Conservation (phyloP, 2,329 filamentous ascomycete genomes). For the Pezicula rhizophila region DNA sequence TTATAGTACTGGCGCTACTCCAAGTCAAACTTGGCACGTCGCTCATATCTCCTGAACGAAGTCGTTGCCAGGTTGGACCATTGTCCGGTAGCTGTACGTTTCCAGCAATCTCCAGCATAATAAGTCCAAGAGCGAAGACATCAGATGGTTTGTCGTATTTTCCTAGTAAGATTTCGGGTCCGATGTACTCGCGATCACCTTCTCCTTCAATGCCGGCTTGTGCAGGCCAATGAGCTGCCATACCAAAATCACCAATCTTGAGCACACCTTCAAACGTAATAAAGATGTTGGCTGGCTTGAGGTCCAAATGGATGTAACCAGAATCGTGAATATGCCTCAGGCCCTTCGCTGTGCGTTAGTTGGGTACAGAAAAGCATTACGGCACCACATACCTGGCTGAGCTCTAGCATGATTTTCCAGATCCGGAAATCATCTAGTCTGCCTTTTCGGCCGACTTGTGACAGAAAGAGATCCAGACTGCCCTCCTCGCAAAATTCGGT, state of each 20-base stretch:
- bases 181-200: conserved; percentile 94
- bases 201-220: conserved; percentile 76
- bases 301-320: conserved; percentile 77
- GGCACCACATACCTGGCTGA: conserved; percentile 61
- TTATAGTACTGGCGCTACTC: conserved; percentile 63
- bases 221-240: conserved; percentile 75
- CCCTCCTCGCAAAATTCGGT: conserved; percentile 96
- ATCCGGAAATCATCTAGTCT: conserved; percentile 95
- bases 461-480: conserved; percentile 78
- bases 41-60: conserved; percentile 83
- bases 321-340: conserved; percentile 84
- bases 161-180: conserved; percentile 82
- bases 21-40: conserved; percentile 84
- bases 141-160: conserved; percentile 87
- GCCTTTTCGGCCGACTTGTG: conserved; percentile 74
- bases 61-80: conserved; percentile 81
- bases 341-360: conserved; percentile 50
- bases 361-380: not conserved
- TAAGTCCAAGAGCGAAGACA: conserved; percentile 88
- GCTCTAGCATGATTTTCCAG: conserved; percentile 92
- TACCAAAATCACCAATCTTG: conserved; percentile 82
- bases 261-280: conserved; percentile 75
- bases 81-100: conserved; percentile 94
- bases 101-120: conserved; percentile 88
- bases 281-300: conserved; percentile 81